Evolutionary conservation across 1,284 basidiomycete genomes (phyloP).

Genomic region (Apiotrichum laibachii): DNA sequence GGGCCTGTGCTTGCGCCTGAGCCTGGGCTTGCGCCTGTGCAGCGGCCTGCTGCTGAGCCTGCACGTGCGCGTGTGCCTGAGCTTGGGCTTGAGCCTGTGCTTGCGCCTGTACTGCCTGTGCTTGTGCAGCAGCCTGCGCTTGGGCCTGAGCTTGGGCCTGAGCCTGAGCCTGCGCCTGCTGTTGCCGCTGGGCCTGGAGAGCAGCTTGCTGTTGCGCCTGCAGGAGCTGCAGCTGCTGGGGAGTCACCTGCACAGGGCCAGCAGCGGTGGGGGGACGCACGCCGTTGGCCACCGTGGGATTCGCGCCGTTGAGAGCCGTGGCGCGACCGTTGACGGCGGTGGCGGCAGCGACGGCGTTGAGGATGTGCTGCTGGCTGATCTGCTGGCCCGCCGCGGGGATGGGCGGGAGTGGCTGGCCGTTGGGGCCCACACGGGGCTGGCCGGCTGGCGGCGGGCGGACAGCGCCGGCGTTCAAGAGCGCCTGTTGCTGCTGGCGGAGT

Average conservation of each 20-base stretch:
- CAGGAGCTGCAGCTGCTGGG: slow-evolving; percentile 42
- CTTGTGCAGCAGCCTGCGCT: slow-evolving; percentile 18
- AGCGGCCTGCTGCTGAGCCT: slow-evolving; percentile 13
- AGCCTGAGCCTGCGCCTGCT: slow-evolving; percentile 20
- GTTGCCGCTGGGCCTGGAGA: slow-evolving; percentile 21
- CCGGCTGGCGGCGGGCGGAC: slow-evolving; percentile 11
- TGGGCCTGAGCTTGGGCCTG: slow-evolving; percentile 18
- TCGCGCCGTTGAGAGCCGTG: slow-evolving; percentile 9
- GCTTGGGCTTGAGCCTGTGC: slow-evolving; percentile 24
- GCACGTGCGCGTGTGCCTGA: slow-evolving; percentile 14
- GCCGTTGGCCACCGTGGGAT: slow-evolving; percentile 13
- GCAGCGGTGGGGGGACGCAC: slow-evolving; percentile 9
- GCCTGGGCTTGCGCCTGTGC: slow-evolving; percentile 11
- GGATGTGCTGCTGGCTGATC: slow-evolving; percentile 41
- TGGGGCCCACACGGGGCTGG: slow-evolving; percentile 24
- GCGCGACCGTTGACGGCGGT: slow-evolving; percentile 31
- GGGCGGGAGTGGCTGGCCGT: slow-evolving; percentile 37
- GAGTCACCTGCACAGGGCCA: slow-evolving; percentile 6
- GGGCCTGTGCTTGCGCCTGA: slow-evolving; percentile 6
- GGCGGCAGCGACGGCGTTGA: slow-evolving; percentile 44
- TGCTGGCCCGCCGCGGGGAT: slow-evolving; percentile 15
- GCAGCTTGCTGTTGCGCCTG: slow-evolving; percentile 19
- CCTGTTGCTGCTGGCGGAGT: slow-evolving; percentile 20
- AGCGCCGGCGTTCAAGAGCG: slow-evolving; percentile 9
- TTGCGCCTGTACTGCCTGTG: slow-evolving; percentile 10